These are phyloP conservation scores for Dictyostelium firmibasis DNA, from an alignment of 78 protist species.

Conservation along the genomic window DNA sequence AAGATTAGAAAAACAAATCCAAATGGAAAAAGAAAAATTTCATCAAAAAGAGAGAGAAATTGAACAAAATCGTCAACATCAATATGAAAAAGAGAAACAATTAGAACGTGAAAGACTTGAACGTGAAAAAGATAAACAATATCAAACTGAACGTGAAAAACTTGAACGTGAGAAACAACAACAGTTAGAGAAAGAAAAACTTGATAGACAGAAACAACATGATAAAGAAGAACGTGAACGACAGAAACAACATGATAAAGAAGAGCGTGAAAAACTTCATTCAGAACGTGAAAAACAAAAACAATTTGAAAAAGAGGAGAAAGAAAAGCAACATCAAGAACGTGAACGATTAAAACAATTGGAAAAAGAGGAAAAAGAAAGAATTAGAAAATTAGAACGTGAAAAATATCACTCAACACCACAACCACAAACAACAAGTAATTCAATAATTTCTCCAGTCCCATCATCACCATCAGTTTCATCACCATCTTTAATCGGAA, in stretches of 20 bases:
- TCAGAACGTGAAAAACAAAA: conserved; percentile 8
- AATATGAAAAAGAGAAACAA: not conserved
- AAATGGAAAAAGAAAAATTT: conserved; percentile 35
- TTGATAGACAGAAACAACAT: conserved; percentile 1
- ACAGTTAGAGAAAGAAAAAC: not conserved
- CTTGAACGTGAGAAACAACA: conserved; percentile 38
- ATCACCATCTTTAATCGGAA: not conserved
- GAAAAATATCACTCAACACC: not conserved
- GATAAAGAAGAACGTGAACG: not conserved
- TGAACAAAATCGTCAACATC: conserved; percentile 7
- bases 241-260: not conserved
- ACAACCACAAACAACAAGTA: not conserved
- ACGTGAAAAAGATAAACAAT: conserved; percentile 17
- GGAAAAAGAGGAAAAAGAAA: conserved; percentile 22
- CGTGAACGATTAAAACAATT: not conserved
- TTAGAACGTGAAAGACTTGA: conserved; percentile 3
- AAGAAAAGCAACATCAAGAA: not conserved
- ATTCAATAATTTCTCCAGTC: not conserved
- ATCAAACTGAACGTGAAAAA: conserved; percentile 14
- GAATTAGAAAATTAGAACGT: not conserved
- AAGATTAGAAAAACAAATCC: conserved; percentile 14
- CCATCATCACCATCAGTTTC: not conserved
- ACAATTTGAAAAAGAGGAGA: not conserved
- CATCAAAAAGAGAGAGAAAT: conserved; percentile 35
- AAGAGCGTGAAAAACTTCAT: not conserved